Evolutionary conservation across 139 green algal genomes (phyloP).

Genomic region (Ettlia oleoabundans): DNA sequence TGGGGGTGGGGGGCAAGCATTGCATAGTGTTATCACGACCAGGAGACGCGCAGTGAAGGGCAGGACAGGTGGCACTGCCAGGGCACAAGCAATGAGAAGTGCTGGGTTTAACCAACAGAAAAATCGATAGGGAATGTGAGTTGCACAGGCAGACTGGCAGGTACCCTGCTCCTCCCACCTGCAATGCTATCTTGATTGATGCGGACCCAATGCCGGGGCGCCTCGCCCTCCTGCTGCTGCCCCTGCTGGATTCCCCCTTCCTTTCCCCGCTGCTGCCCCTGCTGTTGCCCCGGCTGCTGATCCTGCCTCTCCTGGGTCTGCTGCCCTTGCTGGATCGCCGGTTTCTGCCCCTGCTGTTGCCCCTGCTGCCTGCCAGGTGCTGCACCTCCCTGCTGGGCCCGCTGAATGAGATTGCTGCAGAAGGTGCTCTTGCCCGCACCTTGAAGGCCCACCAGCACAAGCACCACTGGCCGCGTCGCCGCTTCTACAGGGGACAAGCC

Average conservation of each 20-base stretch:
- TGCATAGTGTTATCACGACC: no score
- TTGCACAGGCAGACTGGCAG: no score
- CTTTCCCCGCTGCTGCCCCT: background rate
- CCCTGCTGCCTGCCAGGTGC: background rate
- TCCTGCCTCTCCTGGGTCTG: no score
- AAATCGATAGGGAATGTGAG: no score
- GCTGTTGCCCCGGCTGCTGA: background rate
- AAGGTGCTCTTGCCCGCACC: slow-evolving; percentile 79
- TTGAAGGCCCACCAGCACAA: slow-evolving; percentile 51
- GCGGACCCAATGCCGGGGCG: slow-evolving; percentile 36
- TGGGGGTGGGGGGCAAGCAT: no score
- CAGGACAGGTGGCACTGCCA: no score
- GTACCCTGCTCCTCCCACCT: slow-evolving; percentile 57
- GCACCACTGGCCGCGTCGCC: slow-evolving; percentile 29
- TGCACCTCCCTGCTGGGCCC: background rate
- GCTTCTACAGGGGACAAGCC: background rate
- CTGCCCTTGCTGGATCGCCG: no score
- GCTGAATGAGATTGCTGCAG: slow-evolving; percentile 38
- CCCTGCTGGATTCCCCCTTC: background rate
- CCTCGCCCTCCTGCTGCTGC: background rate
- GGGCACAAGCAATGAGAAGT: no score
- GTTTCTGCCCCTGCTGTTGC: background rate
- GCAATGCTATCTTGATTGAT: slow-evolving; percentile 69
- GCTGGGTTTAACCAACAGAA: no score
- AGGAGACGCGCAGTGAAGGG: no score